Percentiles rank a stretch among this genome's conserved stretches.
Evolutionary conservation across 2,329 filamentous ascomycete species (phyloP).

Genomic region (Penicillium janthinellum): DNA sequence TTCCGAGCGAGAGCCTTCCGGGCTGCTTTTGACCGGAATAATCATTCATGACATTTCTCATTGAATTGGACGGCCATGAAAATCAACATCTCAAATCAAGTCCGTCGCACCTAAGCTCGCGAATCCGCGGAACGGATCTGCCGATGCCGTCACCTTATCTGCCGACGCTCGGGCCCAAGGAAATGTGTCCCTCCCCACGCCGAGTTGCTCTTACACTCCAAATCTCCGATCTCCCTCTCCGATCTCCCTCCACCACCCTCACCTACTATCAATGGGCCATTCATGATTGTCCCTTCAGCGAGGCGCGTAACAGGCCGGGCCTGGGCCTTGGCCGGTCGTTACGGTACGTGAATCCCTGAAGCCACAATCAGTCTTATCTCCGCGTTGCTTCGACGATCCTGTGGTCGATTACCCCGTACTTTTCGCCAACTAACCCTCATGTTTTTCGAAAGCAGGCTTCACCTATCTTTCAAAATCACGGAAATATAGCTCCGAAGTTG

Average conservation of each 20-base stretch:
- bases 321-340: constrained; percentile 42
- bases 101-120: not conserved
- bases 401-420: not conserved
- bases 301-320: constrained; percentile 44
- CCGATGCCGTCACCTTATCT: constrained; percentile 26
- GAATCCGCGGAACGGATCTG: constrained; percentile 15
- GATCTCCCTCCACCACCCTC: constrained; percentile 14
- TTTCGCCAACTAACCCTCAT: constrained; percentile 12
- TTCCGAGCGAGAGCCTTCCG: not conserved
- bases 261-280: constrained; percentile 31
- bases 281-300: constrained; percentile 43
- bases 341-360: constrained; percentile 34
- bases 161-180: constrained; percentile 28
- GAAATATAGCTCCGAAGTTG: constrained; percentile 28
- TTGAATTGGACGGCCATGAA: not conserved
- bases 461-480: constrained; percentile 33
- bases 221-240: constrained; percentile 13
- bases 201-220: constrained; percentile 6
- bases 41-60: not conserved
- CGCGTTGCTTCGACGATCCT: constrained; percentile 14
- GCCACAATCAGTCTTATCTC: constrained; percentile 20
- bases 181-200: constrained; percentile 17
- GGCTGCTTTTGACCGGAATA: not conserved
- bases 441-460: constrained; percentile 33
- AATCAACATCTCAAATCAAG: not conserved